These are phyloP conservation scores for Acarospora socialis DNA, from an alignment of 2,329 filamentous ascomycete species.

Conservation along the genomic window DNA sequence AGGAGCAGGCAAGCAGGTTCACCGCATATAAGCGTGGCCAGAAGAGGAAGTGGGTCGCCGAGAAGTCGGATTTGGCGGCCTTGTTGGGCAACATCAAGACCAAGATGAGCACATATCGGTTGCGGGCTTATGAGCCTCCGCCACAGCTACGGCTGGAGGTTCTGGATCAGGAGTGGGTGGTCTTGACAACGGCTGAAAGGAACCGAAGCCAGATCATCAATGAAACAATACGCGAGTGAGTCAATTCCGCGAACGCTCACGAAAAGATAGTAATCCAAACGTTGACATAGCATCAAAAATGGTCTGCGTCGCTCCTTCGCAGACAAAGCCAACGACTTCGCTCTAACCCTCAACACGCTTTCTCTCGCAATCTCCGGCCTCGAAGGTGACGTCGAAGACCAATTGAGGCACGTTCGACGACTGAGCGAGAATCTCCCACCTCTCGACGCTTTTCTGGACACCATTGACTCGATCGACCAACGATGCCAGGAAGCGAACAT, in stretches of 20 bases:
- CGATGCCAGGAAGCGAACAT: constrained; percentile 96
- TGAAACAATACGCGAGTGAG: constrained; percentile 87
- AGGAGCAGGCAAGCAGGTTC: constrained; percentile 70
- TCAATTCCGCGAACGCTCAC: constrained; percentile 6
- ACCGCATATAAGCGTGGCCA: constrained; percentile 77
- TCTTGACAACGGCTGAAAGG: constrained; percentile 70
- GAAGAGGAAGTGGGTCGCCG: constrained; percentile 92
- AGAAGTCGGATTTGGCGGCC: constrained; percentile 90
- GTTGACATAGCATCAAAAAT: constrained; percentile 65
- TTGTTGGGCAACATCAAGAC: constrained; percentile 97
- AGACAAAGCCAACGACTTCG: constrained; percentile 97
- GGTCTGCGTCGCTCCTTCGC: constrained; percentile 82
- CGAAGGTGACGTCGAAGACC: constrained; percentile 92
- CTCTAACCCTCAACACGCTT: constrained; percentile 84
- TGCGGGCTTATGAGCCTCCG: constrained; percentile 84
- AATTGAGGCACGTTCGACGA: constrained; percentile 71
- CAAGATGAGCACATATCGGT: constrained; percentile 84
- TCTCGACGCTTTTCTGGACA: constrained; percentile 78
- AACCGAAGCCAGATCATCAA: constrained; percentile 86
- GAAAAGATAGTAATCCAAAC: constrained; percentile 19
- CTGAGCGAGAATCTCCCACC: constrained; percentile 76
- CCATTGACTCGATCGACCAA: constrained; percentile 71
- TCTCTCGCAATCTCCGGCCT: constrained; percentile 91
- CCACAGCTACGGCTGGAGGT: constrained; percentile 67
- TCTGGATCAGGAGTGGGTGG: constrained; percentile 69